phyloP scores from a whole-genome alignment of 192 early-diverging fungal genomes.

The Piromyces finnis region DNA sequence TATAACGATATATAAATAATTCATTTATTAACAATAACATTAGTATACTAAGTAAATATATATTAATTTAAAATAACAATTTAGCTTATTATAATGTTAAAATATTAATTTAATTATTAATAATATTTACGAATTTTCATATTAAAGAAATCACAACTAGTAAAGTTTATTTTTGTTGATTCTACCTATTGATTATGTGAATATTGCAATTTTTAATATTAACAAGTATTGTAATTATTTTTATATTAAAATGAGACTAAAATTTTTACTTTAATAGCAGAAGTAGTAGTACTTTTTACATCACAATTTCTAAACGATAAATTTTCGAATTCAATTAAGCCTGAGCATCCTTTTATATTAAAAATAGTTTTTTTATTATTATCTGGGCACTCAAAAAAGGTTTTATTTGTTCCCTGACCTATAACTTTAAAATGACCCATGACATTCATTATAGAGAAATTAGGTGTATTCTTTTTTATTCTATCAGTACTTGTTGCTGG shows the following conservation, averaged over 20 bases:
- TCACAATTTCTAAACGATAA: background rate
- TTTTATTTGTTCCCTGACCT: background rate
- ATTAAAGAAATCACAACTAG: background rate
- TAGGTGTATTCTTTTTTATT: background rate
- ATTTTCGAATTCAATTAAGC: background rate
- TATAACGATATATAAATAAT: no score
- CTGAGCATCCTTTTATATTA: background rate
- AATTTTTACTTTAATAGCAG: background rate
- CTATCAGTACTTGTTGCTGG: background rate
- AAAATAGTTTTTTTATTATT: background rate
- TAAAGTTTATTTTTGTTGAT: no score
- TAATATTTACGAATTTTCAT: background rate
- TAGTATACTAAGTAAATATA: no score
- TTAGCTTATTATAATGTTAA: no score
- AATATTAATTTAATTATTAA: no score
- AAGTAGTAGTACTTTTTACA: background rate
- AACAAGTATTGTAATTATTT: no score
- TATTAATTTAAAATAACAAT: no score
- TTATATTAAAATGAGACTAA: no score
- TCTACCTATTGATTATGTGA: no score
- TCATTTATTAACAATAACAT: no score
- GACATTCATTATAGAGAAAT: background rate
- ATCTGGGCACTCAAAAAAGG: background rate
- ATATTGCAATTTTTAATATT: no score
- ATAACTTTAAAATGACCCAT: background rate